phyloP scores from a whole-genome alignment of 2,329 filamentous ascomycete genomes.

The Fusarium succisae region DNA sequence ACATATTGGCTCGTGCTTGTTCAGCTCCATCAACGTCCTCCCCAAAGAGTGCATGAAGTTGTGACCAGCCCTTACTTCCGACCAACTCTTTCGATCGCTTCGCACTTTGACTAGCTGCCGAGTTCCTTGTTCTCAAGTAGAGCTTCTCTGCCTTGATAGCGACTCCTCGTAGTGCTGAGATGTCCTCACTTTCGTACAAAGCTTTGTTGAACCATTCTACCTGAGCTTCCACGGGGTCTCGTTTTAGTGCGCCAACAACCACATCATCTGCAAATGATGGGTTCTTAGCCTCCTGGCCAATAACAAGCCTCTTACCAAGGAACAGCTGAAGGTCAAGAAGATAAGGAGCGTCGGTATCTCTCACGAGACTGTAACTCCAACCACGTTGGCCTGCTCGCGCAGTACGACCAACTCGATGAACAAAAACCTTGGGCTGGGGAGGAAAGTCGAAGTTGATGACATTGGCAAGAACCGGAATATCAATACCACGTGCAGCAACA shows the following conservation, averaged over 20 bases:
- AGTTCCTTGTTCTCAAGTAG: constrained; percentile 88
- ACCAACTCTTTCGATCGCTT: constrained; percentile 85
- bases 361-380: constrained; percentile 94
- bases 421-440: constrained; percentile 94
- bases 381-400: constrained; percentile 91
- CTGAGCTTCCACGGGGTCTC: constrained; percentile 77
- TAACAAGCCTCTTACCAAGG: constrained; percentile 81
- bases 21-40: constrained; percentile 72
- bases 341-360: constrained; percentile 89
- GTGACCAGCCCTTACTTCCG: constrained; percentile 73
- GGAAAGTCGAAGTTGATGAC: constrained; percentile 99
- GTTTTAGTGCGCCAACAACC: constrained; percentile 78
- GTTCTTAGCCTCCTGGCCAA: constrained; percentile 72
- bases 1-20: constrained; percentile 82
- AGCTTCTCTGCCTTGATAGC: constrained; percentile 90
- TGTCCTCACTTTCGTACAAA: constrained; percentile 77
- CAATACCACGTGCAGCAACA: constrained; percentile 94
- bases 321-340: constrained; percentile 94
- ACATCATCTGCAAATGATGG: constrained; percentile 84
- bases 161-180: constrained; percentile 75
- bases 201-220: constrained; percentile 87
- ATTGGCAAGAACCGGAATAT: constrained; percentile 95
- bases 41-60: constrained; percentile 84
- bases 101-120: constrained; percentile 89
- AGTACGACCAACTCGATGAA: constrained; percentile 95